A percentile compares a stretch with the other conserved stretches of the same genome.
Evolutionary conservation across 768 basidiomycete genomes (phyloP).

Genomic region (Trametes maxima): DNA sequence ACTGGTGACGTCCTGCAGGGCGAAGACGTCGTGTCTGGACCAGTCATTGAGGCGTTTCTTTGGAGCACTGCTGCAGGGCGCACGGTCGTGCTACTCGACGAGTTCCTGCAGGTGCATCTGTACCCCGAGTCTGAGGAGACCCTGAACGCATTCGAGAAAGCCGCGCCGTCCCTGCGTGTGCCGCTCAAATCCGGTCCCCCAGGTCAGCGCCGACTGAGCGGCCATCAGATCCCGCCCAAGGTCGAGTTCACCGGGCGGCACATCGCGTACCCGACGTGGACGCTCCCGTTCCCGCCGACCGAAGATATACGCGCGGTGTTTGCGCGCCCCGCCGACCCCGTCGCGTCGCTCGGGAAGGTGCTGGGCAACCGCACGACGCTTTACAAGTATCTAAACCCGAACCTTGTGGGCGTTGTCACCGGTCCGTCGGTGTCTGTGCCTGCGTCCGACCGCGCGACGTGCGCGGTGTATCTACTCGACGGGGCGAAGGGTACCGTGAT

Average conservation of each 20-base stretch:
- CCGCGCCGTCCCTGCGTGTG: slow-evolving; percentile 54
- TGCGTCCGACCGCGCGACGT: slow-evolving; percentile 33
- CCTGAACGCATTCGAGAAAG: slow-evolving; percentile 44
- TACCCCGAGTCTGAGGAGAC: slow-evolving; percentile 63
- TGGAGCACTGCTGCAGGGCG: slow-evolving; percentile 46
- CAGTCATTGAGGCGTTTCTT: slow-evolving; percentile 59
- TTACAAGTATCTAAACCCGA: slow-evolving; percentile 93
- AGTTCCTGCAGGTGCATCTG: slow-evolving; percentile 67
- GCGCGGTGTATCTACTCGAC: slow-evolving; percentile 81
- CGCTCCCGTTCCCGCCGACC: slow-evolving; percentile 51
- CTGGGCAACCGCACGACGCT: slow-evolving; percentile 85
- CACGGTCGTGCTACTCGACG: slow-evolving; percentile 69
- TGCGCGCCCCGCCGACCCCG: slow-evolving; percentile 47
- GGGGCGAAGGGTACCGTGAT: slow-evolving; percentile 74
- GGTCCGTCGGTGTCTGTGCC: slow-evolving; percentile 33
- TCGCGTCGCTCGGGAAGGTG: slow-evolving; percentile 83
- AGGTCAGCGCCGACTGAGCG: slow-evolving; percentile 51
- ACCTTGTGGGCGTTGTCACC: slow-evolving; percentile 70
- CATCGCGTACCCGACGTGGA: slow-evolving; percentile 68
- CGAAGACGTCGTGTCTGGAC: slow-evolving; percentile 59
- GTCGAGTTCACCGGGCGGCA: slow-evolving; percentile 47
- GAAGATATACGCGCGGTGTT: slow-evolving; percentile 62
- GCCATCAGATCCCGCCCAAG: slow-evolving; percentile 53
- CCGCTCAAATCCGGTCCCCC: slow-evolving; percentile 51
- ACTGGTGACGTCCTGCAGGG: slow-evolving; percentile 53